phyloP scores from a whole-genome alignment of 345 rosid species.

The Garcia nutans region DNA sequence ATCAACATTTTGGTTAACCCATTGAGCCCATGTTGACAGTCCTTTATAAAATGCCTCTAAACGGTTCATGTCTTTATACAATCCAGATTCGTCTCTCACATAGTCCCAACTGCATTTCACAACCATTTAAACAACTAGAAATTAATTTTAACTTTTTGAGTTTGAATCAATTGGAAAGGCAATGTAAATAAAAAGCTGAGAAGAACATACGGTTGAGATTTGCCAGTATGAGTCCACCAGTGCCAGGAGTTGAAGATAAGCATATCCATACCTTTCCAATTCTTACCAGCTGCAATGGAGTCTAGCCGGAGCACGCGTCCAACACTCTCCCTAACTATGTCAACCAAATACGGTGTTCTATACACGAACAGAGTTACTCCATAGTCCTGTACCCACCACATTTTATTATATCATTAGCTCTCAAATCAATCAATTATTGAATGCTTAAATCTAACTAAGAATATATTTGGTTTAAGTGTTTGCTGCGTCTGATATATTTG shows the following conservation, averaged over 20 bases:
- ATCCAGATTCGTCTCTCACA: slow-evolving; percentile 55
- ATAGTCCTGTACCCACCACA: slow-evolving; percentile 49
- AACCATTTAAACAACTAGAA: not conserved
- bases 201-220: slow-evolving; percentile 50
- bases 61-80: slow-evolving; percentile 81
- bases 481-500: too few relatives aligned
- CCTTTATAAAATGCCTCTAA: slow-evolving; percentile 78
- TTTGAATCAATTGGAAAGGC: too few relatives aligned
- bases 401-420: not conserved
- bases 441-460: not conserved
- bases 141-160: too few relatives aligned
- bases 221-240: slow-evolving; percentile 92
- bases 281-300: slow-evolving; percentile 47
- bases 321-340: slow-evolving; percentile 46
- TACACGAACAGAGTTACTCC: slow-evolving; percentile 59
- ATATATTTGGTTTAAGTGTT: too few relatives aligned
- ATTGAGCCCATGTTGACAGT: slow-evolving; percentile 87
- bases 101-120: slow-evolving; percentile 62
- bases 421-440: not conserved
- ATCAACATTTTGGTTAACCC: slow-evolving; percentile 68
- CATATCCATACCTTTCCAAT: slow-evolving; percentile 71
- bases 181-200: too few relatives aligned
- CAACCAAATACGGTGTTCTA: slow-evolving; percentile 66
- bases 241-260: slow-evolving; percentile 86
- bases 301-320: slow-evolving; percentile 70